These are phyloP conservation scores for Lycium ferocissimum DNA, from an alignment of 257 asterid genomes.

Conservation along the genomic window DNA sequence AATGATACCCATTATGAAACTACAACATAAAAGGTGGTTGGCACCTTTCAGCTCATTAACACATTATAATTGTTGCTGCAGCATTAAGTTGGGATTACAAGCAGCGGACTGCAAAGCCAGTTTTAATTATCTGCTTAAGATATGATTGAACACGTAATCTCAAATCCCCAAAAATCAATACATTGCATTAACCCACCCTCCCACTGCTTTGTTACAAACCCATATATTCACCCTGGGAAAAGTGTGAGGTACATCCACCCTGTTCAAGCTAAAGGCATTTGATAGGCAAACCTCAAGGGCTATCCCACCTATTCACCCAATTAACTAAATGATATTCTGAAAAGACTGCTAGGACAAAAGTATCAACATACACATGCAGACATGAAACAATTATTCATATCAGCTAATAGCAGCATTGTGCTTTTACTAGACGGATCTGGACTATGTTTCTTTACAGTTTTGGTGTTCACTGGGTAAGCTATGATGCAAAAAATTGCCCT, in stretches of 20 bases:
- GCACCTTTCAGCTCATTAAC: background rate
- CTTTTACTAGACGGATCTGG: background rate
- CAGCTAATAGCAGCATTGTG: background rate
- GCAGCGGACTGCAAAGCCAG: background rate
- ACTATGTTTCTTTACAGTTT: background rate
- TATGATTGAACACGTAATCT: background rate
- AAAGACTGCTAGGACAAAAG: background rate
- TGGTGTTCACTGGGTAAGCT: background rate
- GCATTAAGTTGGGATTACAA: background rate
- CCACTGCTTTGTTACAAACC: background rate
- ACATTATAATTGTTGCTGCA: background rate
- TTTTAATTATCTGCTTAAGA: background rate
- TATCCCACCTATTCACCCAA: background rate
- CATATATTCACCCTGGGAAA: background rate
- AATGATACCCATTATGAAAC: background rate
- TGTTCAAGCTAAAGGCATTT: background rate
- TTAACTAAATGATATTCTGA: background rate
- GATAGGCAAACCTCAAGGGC: background rate
- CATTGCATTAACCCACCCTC: background rate
- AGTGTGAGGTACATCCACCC: background rate
- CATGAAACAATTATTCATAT: conserved; percentile 16
- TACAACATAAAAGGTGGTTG: background rate
- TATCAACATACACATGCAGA: background rate
- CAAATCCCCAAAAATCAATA: background rate
- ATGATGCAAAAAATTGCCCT: background rate